Conservation (phyloP, 2,329 filamentous ascomycete genomes). For the Aspergillus texensis region DNA sequence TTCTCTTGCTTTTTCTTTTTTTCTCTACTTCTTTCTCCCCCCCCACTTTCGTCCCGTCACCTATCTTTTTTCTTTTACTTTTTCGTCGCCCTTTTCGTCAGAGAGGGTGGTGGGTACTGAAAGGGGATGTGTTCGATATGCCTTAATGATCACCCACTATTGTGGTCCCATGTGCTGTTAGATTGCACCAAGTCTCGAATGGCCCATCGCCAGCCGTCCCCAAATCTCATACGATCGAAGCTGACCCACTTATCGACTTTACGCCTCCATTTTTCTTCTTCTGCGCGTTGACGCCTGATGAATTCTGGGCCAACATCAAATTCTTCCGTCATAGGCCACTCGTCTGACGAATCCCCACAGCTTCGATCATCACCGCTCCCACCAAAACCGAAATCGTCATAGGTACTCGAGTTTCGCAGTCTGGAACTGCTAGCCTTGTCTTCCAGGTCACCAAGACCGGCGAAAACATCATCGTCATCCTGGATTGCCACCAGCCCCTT, state of each 20-base stretch:
- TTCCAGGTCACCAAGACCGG: conserved; percentile 88
- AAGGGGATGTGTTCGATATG: background rate
- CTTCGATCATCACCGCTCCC: conserved; percentile 44
- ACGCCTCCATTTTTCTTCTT: conserved; percentile 87
- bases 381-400: conserved; percentile 29
- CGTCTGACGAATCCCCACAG: conserved; percentile 58
- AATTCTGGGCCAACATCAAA: conserved; percentile 98
- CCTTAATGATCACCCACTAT: conserved; percentile 2
- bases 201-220: conserved; percentile 74
- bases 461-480: conserved; percentile 91
- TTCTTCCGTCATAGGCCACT: conserved; percentile 89
- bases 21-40: background rate
- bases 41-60: too few species aligned
- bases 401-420: conserved; percentile 26
- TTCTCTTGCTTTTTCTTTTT: background rate
- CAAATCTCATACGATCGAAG: conserved; percentile 50
- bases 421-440: conserved; percentile 53
- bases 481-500: conserved; percentile 59
- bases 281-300: conserved; percentile 81
- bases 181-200: conserved; percentile 54
- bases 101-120: background rate
- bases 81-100: background rate
- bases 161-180: conserved; percentile 23
- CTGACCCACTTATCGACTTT: conserved; percentile 86
- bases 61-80: background rate